A percentile compares a stretch with the other conserved stretches of the same genome.
Conservation (phyloP, 2,329 filamentous ascomycete genomes). For the Thelonectria blattea region DNA sequence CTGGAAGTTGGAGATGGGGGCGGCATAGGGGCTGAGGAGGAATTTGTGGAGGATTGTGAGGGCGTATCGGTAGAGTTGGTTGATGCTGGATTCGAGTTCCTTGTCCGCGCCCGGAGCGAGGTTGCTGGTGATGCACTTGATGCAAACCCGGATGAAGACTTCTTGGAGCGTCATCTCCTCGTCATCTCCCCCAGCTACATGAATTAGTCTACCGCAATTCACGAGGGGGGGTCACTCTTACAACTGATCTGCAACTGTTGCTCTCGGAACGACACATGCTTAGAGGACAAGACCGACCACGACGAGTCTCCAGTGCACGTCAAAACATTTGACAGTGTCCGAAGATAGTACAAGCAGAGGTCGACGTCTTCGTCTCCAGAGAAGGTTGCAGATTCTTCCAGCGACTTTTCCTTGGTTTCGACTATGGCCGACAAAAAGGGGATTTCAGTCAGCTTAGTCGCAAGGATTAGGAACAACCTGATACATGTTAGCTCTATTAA, state of each 20-base stretch:
- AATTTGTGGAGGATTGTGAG: constrained; percentile 75
- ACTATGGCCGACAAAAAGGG: constrained; percentile 51
- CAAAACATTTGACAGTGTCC: constrained; percentile 75
- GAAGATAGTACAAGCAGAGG: constrained; percentile 79
- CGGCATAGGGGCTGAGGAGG: constrained; percentile 66
- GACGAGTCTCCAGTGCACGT: constrained; percentile 69
- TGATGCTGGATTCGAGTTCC: constrained; percentile 53
- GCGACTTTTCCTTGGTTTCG: constrained; percentile 25
- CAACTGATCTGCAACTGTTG: constrained; percentile 50
- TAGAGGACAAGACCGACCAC: constrained; percentile 73
- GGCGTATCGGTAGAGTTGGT: constrained; percentile 73
- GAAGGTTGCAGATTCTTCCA: constrained; percentile 38
- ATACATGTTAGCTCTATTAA: constrained; percentile 13
- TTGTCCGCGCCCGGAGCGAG: constrained; percentile 25
- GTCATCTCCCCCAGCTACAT: constrained; percentile 56
- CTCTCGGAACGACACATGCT: constrained; percentile 45
- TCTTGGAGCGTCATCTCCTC: constrained; percentile 68
- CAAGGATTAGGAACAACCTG: constrained; percentile 67
- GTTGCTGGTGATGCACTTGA: constrained; percentile 61
- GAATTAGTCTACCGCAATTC: constrained; percentile 28
- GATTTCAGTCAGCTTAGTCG: constrained; percentile 62
- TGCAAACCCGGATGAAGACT: constrained; percentile 70
- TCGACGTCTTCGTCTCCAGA: constrained; percentile 72
- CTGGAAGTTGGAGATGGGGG: constrained; percentile 64
- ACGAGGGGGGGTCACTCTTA: constrained; percentile 46